Evolutionary conservation across 2,329 filamentous ascomycete species (phyloP), one percentile per base, ranked within the genome.

Genomic region (Cercospora nicotianae): DNA sequence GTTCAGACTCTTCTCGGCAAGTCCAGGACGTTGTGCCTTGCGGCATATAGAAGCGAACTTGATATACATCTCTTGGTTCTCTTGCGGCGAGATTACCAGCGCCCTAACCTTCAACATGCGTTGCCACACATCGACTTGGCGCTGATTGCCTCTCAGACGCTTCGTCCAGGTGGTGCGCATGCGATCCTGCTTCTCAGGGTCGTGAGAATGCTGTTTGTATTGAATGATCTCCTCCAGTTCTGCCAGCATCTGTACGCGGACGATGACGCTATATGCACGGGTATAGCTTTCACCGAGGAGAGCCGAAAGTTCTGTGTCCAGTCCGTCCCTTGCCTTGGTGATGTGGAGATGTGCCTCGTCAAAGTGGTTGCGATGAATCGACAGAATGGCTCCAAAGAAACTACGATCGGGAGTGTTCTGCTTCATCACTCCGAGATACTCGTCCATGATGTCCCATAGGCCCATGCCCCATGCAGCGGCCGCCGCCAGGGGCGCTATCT

Each of bases 21-120:
- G 87, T 9, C 95, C 94, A 85, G 94, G 94, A 31, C 95, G 91
- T 67, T 93, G 91, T 55, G 94, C 97, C 80, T 99, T 99, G 75
- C 96, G 91, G 80, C 96, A 99, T 5, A 99, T 87, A 75, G 98
- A 99, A 75, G 95, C 92, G 78, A 97, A 99, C 79, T 99, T 99
- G 83, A 99, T 98, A 89, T 94, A 97, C 93, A 99, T 99, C 75
- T 96, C 92, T 84, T 96, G 93, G 76, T 97, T 97, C 78, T 99
- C 94, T 36, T 88, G 88, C 0, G 96, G 94, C 0, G 90, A 90
- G 69, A 98, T 94, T 67, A 99, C 95, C 62, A 99, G 85, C 20
- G 93, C 92, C 68, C 95, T 89, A 33, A 99, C 89, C 77, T 97
- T 95, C 65, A 99, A 88, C 93, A 98, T 98, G 68, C 95, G 89